Percentiles rank a stretch among this genome's conserved stretches.
phyloP scores from a whole-genome alignment of 192 early-diverging fungal genomes.

The Mortierella claussenii region DNA sequence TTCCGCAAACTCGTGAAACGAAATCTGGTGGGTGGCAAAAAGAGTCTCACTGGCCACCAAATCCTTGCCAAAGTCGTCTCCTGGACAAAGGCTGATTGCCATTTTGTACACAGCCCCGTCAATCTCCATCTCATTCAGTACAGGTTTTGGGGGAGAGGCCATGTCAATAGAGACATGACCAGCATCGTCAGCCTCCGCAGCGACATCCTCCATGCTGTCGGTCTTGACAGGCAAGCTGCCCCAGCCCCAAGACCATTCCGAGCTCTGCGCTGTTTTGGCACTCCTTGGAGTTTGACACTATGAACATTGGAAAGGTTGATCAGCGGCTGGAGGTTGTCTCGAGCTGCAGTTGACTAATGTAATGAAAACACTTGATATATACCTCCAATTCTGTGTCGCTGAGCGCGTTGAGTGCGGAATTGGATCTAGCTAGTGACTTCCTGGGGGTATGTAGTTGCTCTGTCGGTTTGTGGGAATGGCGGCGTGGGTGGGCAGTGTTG shows the following conservation, averaged over 20 bases:
- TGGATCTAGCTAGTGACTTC: background rate
- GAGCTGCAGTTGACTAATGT: too few relatives aligned
- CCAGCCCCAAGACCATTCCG: constrained; percentile 79
- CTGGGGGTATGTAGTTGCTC: constrained; percentile 1
- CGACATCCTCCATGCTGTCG: constrained; percentile 21
- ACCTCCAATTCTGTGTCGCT: constrained; percentile 71
- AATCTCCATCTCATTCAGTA: constrained; percentile 36
- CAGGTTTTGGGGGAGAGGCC: constrained; percentile 14
- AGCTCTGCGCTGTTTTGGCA: constrained; percentile 7
- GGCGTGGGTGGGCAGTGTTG: constrained; percentile 6
- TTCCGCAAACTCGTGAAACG: constrained; percentile 30
- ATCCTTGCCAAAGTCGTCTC: constrained; percentile 55
- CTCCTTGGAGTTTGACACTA: constrained; percentile 40
- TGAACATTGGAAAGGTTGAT: background rate
- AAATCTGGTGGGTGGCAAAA: constrained; percentile 30
- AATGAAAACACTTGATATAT: background rate
- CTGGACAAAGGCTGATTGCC: constrained; percentile 66
- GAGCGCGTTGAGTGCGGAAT: constrained; percentile 48
- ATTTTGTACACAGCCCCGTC: constrained; percentile 53
- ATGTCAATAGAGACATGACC: constrained; percentile 21
- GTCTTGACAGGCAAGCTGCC: constrained; percentile 71
- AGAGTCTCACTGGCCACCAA: constrained; percentile 44
- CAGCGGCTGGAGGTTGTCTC: background rate
- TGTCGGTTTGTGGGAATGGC: constrained; percentile 10
- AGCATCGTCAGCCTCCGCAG: constrained; percentile 1